Conservation (phyloP, 192 early-diverging fungal genomes). For the Mortierella antarctica region DNA sequence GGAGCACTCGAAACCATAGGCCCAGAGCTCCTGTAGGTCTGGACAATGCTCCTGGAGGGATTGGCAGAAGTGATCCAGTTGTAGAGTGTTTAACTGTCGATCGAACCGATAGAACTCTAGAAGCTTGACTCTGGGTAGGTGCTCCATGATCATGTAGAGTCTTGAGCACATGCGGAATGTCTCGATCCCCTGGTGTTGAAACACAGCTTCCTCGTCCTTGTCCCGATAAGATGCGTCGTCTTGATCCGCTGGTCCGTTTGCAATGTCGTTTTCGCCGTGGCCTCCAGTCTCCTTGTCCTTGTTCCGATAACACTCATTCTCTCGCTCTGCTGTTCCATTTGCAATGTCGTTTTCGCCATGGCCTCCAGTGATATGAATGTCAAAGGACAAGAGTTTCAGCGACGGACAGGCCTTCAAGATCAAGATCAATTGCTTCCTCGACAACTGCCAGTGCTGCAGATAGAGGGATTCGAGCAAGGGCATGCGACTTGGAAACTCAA, state of each 20-base stretch:
- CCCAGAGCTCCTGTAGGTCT: conserved; percentile 10
- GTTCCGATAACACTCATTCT: background rate
- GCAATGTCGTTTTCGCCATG: background rate
- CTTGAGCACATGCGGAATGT: conserved; percentile 33
- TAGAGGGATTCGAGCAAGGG: conserved; percentile 9
- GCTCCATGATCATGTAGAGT: conserved; percentile 15
- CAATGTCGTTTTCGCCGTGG: background rate
- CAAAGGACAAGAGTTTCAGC: conserved; percentile 15
- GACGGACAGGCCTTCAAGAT: conserved; percentile 22
- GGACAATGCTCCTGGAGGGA: conserved; percentile 16
- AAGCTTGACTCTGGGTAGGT: conserved; percentile 19
- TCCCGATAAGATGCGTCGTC: background rate
- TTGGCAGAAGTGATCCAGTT: conserved; percentile 13
- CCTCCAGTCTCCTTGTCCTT: background rate
- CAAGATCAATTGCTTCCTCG: conserved; percentile 3
- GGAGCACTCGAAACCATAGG: conserved; percentile 41
- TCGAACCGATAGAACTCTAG: conserved; percentile 39
- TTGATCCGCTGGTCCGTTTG: background rate
- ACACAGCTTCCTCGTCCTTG: background rate
- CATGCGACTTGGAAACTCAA: conserved; percentile 5
- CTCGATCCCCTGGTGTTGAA: conserved; percentile 26
- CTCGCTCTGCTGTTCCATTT: background rate
- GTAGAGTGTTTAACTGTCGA: background rate
- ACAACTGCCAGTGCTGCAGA: conserved; percentile 27
- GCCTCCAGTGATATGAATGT: conserved; percentile 8